Conservation (phyloP, 192 early-diverging fungal species). For the Coemansia sp. region DNA sequence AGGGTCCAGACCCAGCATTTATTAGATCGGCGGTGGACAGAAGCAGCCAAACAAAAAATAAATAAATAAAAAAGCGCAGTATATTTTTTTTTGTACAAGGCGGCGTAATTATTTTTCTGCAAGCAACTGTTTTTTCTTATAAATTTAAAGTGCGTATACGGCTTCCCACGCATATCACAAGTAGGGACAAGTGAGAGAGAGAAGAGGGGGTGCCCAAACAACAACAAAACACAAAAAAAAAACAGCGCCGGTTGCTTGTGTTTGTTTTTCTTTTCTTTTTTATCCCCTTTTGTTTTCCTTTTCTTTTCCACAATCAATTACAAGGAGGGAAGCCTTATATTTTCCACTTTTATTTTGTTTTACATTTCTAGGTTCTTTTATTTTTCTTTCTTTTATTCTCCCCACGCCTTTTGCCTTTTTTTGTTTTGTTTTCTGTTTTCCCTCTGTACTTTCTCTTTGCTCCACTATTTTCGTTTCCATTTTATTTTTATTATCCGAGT, state of each 20-base stretch:
- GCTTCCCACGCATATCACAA: neutral
- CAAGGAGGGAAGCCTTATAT: too few relatives aligned
- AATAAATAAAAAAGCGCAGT: too few relatives aligned
- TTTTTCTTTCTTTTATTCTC: neutral
- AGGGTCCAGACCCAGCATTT: too few relatives aligned
- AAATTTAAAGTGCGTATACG: too few relatives aligned
- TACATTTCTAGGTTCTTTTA: neutral
- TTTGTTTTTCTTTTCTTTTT: conserved; percentile 12
- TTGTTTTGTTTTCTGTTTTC: too few relatives aligned
- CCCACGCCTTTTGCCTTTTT: too few relatives aligned
- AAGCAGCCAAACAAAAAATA: too few relatives aligned
- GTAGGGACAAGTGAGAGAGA: neutral
- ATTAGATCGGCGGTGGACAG: too few relatives aligned
- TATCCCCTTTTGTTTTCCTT: conserved; percentile 13
- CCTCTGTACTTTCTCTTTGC: conserved; percentile 6
- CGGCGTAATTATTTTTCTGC: too few relatives aligned
- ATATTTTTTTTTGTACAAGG: too few relatives aligned
- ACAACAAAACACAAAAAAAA: conserved; percentile 1
- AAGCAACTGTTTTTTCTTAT: too few relatives aligned
- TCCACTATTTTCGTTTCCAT: neutral
- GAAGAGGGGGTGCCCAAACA: neutral
- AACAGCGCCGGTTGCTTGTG: conserved; percentile 3
- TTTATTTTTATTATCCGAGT: neutral
- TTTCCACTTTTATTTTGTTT: neutral
- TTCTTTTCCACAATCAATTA: neutral